A percentile compares a stretch with the other conserved stretches of the same genome.
These are phyloP conservation scores for Tilletiaria anomala DNA, from an alignment of 1,284 basidiomycete species.

Conservation along the genomic window DNA sequence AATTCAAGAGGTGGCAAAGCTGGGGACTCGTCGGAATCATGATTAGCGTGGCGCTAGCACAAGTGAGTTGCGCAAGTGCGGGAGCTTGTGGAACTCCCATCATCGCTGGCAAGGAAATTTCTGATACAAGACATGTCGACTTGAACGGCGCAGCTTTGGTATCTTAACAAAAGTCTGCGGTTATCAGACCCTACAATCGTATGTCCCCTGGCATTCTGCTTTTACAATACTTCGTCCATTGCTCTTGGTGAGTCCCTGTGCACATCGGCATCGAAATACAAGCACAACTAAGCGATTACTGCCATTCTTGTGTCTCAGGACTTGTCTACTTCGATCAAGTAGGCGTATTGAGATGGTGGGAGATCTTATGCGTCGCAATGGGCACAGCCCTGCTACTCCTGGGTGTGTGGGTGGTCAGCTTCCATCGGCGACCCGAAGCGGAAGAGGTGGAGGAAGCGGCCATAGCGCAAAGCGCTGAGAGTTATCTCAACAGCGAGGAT, in stretches of 20 bases:
- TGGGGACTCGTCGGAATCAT: conserved; percentile 64
- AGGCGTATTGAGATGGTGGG: conserved; percentile 53
- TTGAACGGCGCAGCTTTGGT: no score
- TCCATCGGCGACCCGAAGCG: conserved; percentile 20
- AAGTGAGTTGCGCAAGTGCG: no score
- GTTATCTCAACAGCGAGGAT: no score
- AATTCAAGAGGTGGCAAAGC: conserved; percentile 66
- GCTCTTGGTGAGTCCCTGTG: conserved; percentile 12
- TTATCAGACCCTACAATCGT: conserved; percentile 63
- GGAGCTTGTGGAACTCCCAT: no score
- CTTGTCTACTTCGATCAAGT: conserved; percentile 86
- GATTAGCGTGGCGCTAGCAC: conserved; percentile 55
- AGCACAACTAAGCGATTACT: neutral
- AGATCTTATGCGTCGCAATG: conserved; percentile 59
- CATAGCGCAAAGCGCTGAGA: no score
- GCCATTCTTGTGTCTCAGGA: conserved; percentile 3
- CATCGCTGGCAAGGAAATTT: no score
- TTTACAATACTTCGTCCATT: conserved; percentile 74
- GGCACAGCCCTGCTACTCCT: conserved; percentile 67
- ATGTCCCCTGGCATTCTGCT: conserved; percentile 87
- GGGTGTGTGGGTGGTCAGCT: conserved; percentile 73
- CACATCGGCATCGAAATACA: neutral
- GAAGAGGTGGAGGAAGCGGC: no score
- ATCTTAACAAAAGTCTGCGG: conserved; percentile 74
- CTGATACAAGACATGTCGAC: no score